Evolutionary conservation across 257 asterid species (phyloP), one percentile per base, ranked within the genome.

Genomic region (Jasminum sambac): DNA sequence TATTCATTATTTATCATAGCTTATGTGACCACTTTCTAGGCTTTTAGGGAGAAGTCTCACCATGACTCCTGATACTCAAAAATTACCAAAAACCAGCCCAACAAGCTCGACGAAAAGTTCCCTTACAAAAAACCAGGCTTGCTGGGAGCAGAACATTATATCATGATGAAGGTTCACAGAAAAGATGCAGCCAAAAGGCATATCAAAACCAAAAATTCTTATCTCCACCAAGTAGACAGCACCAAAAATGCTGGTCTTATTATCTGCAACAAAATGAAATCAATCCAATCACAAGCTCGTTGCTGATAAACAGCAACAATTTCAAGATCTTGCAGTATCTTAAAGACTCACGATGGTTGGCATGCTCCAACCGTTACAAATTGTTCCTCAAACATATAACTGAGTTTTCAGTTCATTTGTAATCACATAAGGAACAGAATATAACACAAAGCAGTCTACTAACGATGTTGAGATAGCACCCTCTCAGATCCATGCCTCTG

Each of bases 401-500:
- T 25, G 39, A 23, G 74, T 77, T 77, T 77, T 68, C 82, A 66
- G 81, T 72, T 17, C 86, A 84, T 68, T 68, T 76, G 79, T 46
- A 70, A 69, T 81, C 86, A 67, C 72, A 69, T 67, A 75, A 75
- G 60, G 30, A 71, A 77, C 70, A 72, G 26, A 70, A 70, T 68
- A 63, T 60, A 70, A 39, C 36, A 4, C 36, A 30, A 30, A 1
- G 4, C 62, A 74, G 59, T 72, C 80, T 82, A 86, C 77, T 79
- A 80, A 82, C 90, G 87, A 68, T 84, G 82, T 74, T 88, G 95
- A 19, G 90, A 85, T 55, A 91, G 91, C 90, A 78, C 79, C 84
- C 96, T 87, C 69, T 84, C 94, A 11, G 93, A 75, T 74, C 96
- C 96, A 63, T 86, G 91, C 82, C 96, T 83, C 72, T 76, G 95